Evolutionary conservation across 2,329 filamentous ascomycete species (phyloP), one percentile per base, ranked within the genome.

Genomic region (Aspergillus flavus): DNA sequence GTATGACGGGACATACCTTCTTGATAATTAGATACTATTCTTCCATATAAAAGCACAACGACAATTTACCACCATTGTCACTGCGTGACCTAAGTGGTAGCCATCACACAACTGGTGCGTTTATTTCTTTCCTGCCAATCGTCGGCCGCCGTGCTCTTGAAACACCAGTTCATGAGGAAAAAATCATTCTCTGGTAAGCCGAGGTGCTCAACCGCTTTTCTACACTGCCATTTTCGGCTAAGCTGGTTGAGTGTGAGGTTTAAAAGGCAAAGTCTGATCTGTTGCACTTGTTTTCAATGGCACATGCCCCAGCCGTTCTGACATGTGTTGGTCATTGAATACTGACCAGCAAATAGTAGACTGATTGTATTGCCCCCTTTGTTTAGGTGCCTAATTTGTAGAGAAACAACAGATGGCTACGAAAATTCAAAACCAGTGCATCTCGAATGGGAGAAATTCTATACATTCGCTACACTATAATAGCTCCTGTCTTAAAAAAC

Each of bases 201-300:
- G 75, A 80, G 70, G 67, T 68, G 72, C 78, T 78, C 76, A 80
- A 76, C 78, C 78, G 78, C 78, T 68, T 60, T 54, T 64, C 65
- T 66, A 62, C 56, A 64, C 66, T 64, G 64, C 61, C 62, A 7
- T 50, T 46, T 30, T 30, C 46, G 50, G 58, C 63, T 64, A 30
- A 46, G 78, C 77, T 80, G 79, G 78, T 79, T 67, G 78, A 76
- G 79, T 73, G 71, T 80, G 79, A 76, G 77, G 77, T 77, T 57
- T 65, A 73, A 48, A 73, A 75, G 78, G 78, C 78, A 80, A 77
- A 79, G 74, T 80, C 78, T 80, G 78, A 80, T 72, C 39, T 63
- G 61, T 62, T 63, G 32, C 56, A 57, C 12, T 55, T 36, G 9
- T 53, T 58, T 39, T 59, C 46, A 16, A 12, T 52, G 28, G 11